phyloP scores from a whole-genome alignment of 768 basidiomycete species.

The Tylopilus intermedius region DNA sequence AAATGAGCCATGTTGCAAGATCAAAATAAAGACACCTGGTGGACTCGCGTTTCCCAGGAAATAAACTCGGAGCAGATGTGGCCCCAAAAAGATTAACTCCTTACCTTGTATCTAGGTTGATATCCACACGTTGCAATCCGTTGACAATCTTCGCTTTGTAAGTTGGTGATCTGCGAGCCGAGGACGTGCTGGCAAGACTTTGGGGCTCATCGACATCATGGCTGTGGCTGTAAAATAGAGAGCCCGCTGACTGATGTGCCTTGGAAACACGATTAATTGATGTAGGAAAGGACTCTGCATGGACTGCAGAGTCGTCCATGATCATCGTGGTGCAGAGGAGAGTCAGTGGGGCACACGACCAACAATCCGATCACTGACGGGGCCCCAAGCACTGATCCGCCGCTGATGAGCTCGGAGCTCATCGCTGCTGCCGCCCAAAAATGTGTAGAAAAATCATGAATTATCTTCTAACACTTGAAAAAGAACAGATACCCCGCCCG shows the following conservation, averaged over 20 bases:
- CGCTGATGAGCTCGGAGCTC: neutral
- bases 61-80: slow-evolving; percentile 22
- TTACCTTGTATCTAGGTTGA: slow-evolving; percentile 67
- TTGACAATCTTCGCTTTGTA: slow-evolving; percentile 48
- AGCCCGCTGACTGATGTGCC: neutral
- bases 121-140: slow-evolving; percentile 53
- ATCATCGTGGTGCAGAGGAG: slow-evolving; percentile 2
- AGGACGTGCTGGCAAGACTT: slow-evolving; percentile 30
- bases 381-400: neutral
- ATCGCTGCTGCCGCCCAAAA: too few relatives aligned
- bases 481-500: too few relatives aligned
- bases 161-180: slow-evolving; percentile 34
- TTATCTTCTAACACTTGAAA: neutral
- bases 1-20: slow-evolving; percentile 16
- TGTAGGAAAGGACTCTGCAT: slow-evolving; percentile 10
- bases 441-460: too few relatives aligned
- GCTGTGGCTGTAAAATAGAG: slow-evolving; percentile 8
- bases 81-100: slow-evolving; percentile 30
- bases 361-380: neutral
- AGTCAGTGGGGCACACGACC: slow-evolving; percentile 21
- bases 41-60: slow-evolving; percentile 23
- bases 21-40: slow-evolving; percentile 26
- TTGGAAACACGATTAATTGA: slow-evolving; percentile 4
- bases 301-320: slow-evolving; percentile 13
- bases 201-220: slow-evolving; percentile 7